Evolutionary conservation across 1,284 basidiomycete species (phyloP).

Genomic region (Kwoniella shivajii): DNA sequence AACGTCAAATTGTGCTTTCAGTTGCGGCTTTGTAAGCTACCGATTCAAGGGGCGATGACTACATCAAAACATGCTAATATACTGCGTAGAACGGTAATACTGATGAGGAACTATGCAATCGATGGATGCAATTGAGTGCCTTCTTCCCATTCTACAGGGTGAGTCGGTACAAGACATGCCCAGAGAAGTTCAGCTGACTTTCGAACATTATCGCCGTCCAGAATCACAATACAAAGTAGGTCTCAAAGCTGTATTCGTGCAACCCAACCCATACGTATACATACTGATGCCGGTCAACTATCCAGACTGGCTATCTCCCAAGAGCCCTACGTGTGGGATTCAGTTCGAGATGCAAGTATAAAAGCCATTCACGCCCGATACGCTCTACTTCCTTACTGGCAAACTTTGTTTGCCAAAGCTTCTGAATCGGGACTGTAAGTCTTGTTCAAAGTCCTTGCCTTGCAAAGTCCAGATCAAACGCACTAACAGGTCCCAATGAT

Average conservation of each 20-base stretch:
- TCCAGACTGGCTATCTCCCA: slow-evolving; percentile 53
- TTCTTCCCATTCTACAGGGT: slow-evolving; percentile 51
- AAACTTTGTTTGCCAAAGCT: slow-evolving; percentile 71
- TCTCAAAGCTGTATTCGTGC: neutral
- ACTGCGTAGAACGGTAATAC: slow-evolving; percentile 62
- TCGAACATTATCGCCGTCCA: neutral
- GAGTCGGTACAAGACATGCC: neutral
- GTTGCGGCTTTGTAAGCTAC: slow-evolving; percentile 12
- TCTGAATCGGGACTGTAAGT: slow-evolving; percentile 61
- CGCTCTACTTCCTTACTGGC: slow-evolving; percentile 72
- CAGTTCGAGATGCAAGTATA: slow-evolving; percentile 69
- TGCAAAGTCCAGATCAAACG: neutral
- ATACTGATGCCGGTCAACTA: slow-evolving; percentile 1
- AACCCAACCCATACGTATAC: neutral
- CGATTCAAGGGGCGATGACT: neutral
- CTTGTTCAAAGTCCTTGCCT: neutral
- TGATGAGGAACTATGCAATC: slow-evolving; percentile 75
- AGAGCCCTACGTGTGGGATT: slow-evolving; percentile 75
- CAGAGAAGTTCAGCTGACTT: slow-evolving; percentile 8
- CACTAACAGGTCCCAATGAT: neutral
- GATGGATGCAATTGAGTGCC: slow-evolving; percentile 78
- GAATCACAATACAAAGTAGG: slow-evolving; percentile 43
- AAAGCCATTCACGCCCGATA: slow-evolving; percentile 70
- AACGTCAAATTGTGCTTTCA: neutral
- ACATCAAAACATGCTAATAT: neutral